Evolutionary conservation across 495 filamentous ascomycete species (phyloP).

Genomic region (Penicillium antarcticum): DNA sequence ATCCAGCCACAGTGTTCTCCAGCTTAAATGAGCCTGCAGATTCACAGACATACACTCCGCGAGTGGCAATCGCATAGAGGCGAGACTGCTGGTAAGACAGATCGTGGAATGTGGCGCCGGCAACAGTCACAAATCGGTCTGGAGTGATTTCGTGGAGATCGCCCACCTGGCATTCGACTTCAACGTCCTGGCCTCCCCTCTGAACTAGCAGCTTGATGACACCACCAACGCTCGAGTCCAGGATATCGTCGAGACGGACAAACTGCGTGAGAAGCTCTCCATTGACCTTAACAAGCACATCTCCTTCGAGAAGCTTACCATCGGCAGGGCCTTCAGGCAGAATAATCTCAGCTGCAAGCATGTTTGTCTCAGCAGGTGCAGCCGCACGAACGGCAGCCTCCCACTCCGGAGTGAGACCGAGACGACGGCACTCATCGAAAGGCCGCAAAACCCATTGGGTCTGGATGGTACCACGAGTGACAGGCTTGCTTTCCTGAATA

Average conservation of each 20-base stretch:
- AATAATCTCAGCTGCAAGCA: conserved; percentile 95
- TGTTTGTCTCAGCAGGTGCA: conserved; percentile 91
- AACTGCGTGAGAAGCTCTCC: conserved; percentile 93
- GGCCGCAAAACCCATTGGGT: conserved; percentile 96
- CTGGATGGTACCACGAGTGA: conserved; percentile 93
- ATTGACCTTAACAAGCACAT: conserved; percentile 94
- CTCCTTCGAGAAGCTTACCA: conserved; percentile 83
- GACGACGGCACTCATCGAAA: conserved; percentile 92
- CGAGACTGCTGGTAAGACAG: conserved; percentile 95
- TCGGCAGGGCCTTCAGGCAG: conserved; percentile 87
- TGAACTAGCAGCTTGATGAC: conserved; percentile 75
- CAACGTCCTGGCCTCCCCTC: conserved; percentile 81
- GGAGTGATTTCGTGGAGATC: conserved; percentile 94
- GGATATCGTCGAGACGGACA: conserved; percentile 84
- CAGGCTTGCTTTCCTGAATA: conserved; percentile 67
- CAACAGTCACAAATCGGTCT: conserved; percentile 90
- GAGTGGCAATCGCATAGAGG: conserved; percentile 84
- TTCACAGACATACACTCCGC: conserved; percentile 93
- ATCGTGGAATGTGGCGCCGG: conserved; percentile 90
- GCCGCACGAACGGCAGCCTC: conserved; percentile 75
- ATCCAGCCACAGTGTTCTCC: conserved; percentile 84
- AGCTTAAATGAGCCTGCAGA: conserved; percentile 93
- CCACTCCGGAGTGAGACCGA: conserved; percentile 82
- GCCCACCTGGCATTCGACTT: conserved; percentile 81
- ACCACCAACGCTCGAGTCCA: conserved; percentile 81